phyloP scores from a whole-genome alignment of 2,329 filamentous ascomycete species.

The Septoria petroselini region DNA sequence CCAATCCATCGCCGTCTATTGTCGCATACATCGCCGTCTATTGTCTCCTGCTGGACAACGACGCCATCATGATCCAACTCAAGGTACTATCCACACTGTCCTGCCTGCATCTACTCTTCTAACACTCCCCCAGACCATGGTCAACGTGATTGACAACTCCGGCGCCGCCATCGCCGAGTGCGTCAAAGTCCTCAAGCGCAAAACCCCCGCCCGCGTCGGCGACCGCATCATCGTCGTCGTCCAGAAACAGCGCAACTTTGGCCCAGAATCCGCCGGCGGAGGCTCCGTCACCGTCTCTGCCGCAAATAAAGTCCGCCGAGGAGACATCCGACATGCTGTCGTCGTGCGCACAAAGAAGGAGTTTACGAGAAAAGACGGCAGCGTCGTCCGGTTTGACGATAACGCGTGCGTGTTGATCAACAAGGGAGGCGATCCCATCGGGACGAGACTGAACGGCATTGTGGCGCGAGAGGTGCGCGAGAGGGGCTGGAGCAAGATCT shows the following conservation, averaged over 20 bases:
- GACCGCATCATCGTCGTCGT: slow-evolving; percentile 97
- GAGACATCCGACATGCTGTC: slow-evolving; percentile 93
- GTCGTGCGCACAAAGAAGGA: slow-evolving; percentile 90
- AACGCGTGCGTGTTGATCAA: slow-evolving; percentile 97
- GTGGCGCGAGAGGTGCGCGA: slow-evolving; percentile 85
- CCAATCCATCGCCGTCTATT: no score
- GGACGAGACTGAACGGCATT: slow-evolving; percentile 82
- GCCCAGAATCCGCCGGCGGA: slow-evolving; percentile 66
- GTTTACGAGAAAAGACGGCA: slow-evolving; percentile 81
- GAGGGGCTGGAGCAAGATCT: slow-evolving; percentile 97
- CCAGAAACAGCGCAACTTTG: slow-evolving; percentile 84
- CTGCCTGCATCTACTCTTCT: background rate
- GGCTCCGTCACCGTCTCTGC: slow-evolving; percentile 68
- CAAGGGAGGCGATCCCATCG: slow-evolving; percentile 93
- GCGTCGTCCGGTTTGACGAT: slow-evolving; percentile 89
- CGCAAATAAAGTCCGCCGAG: slow-evolving; percentile 90
- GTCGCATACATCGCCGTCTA: no score
- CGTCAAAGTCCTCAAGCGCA: slow-evolving; percentile 86
- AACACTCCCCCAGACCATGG: slow-evolving; percentile 67
- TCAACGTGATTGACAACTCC: slow-evolving; percentile 99
- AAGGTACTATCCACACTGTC: slow-evolving; percentile 34
- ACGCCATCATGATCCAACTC: slow-evolving; percentile 69
- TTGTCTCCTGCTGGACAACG: no score
- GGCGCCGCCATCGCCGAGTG: slow-evolving; percentile 97
- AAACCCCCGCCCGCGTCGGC: slow-evolving; percentile 82